Percentiles rank a stretch among this genome's conserved stretches.
Conservation (phyloP, 495 filamentous ascomycete genomes). For the Lindgomyces ingoldianus region DNA sequence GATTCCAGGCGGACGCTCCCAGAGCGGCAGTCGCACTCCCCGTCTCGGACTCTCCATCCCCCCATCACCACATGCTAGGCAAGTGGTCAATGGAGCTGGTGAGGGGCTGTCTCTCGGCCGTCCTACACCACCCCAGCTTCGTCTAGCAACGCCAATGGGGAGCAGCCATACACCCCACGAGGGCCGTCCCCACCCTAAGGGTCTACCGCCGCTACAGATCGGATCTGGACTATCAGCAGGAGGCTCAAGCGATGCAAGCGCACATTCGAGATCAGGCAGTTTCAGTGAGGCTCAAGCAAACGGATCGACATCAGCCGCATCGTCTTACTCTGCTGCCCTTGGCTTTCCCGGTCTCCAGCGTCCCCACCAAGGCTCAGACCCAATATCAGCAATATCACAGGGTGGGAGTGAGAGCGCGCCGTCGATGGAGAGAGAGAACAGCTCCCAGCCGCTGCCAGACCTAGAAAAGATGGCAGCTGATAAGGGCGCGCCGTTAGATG, state of each 20-base stretch:
- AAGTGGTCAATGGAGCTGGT: conserved; percentile 51
- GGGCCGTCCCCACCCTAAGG: conserved; percentile 50
- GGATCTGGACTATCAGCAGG: conserved; percentile 49
- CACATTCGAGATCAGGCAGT: conserved; percentile 71
- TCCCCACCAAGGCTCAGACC: conserved; percentile 71
- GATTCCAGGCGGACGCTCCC: conserved; percentile 69
- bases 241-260: conserved; percentile 71
- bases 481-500: conserved; percentile 78
- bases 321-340: conserved; percentile 71
- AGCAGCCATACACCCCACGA: conserved; percentile 66
- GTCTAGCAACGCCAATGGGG: conserved; percentile 78
- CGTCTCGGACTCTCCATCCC: conserved; percentile 87
- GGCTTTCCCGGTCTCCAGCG: conserved; percentile 62
- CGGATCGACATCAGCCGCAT: conserved; percentile 78
- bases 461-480: conserved; percentile 75
- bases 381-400: conserved; percentile 79
- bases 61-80: conserved; percentile 75
- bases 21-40: conserved; percentile 65
- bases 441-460: conserved; percentile 64
- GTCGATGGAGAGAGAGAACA: conserved; percentile 75
- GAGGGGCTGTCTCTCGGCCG: conserved; percentile 31
- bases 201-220: conserved; percentile 56
- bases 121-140: conserved; percentile 65
- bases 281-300: conserved; percentile 73
- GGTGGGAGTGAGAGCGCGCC: conserved; percentile 58